Evolutionary conservation across 768 basidiomycete genomes (phyloP).

Genomic region (Boletus sp.): DNA sequence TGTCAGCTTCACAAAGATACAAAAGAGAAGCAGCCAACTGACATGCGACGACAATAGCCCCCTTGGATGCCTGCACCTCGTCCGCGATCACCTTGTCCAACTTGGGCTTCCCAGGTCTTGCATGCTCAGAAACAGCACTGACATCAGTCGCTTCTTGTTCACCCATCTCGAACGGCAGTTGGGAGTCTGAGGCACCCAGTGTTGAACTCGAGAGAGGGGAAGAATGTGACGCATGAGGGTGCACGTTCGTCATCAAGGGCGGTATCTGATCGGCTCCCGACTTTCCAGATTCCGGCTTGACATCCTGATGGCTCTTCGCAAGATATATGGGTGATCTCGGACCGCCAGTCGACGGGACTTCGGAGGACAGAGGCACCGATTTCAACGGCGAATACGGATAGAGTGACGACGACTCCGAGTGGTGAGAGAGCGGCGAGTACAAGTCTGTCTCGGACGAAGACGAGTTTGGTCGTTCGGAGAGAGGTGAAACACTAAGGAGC

Average conservation of each 20-base stretch:
- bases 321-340: background rate
- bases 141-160: constrained; percentile 59
- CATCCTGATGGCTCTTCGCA: constrained; percentile 1
- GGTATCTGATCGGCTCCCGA: background rate
- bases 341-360: background rate
- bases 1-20: background rate
- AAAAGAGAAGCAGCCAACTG: constrained; percentile 29
- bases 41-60: constrained; percentile 68
- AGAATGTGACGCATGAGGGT: background rate
- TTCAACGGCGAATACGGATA: background rate
- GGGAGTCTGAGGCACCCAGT: background rate
- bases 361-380: background rate
- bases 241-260: background rate
- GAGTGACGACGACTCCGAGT: constrained; percentile 6
- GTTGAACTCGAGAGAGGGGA: background rate
- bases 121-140: constrained; percentile 55
- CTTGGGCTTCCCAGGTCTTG: constrained; percentile 63
- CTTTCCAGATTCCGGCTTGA: constrained; percentile 3
- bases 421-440: constrained; percentile 7
- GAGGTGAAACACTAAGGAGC: constrained; percentile 18
- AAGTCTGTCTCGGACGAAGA: constrained; percentile 13
- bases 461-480: constrained; percentile 15
- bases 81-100: constrained; percentile 59
- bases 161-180: constrained; percentile 45
- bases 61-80: constrained; percentile 55